These are phyloP conservation scores for Scleroderma citrinum DNA, from an alignment of 768 basidiomycete genomes.

Conservation along the genomic window DNA sequence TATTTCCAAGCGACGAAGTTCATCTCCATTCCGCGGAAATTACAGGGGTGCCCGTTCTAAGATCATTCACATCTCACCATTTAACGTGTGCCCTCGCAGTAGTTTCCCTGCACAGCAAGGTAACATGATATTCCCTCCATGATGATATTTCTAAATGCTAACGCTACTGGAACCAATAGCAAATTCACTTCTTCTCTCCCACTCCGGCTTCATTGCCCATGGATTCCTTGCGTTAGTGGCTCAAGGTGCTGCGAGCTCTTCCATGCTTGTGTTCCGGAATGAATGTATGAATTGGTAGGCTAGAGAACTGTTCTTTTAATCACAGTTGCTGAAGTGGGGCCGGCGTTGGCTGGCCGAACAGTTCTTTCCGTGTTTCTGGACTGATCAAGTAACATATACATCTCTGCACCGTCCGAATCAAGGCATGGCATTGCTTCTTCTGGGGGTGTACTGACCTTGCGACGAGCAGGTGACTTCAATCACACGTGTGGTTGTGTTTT, in stretches of 20 bases:
- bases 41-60: not conserved
- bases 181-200: not conserved
- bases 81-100: not conserved
- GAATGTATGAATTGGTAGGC: slow-evolving; percentile 2
- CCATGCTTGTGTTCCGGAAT: not conserved
- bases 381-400: slow-evolving; percentile 13
- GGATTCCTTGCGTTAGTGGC: not conserved
- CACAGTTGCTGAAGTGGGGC: slow-evolving; percentile 7
- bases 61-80: too few species aligned
- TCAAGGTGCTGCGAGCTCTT: not conserved
- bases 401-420: not conserved
- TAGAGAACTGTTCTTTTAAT: slow-evolving; percentile 5
- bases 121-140: not conserved
- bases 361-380: slow-evolving; percentile 11
- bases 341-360: slow-evolving; percentile 2
- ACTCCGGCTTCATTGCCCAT: not conserved
- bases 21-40: not conserved
- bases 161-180: not conserved
- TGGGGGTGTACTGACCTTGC: not conserved
- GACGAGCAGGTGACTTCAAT: not conserved
- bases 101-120: not conserved
- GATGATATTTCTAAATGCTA: not conserved
- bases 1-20: not conserved
- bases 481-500: not conserved
- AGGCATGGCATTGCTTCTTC: not conserved